Conservation (phyloP, 1,284 basidiomycete genomes). For the Trametes polyzona region DNA sequence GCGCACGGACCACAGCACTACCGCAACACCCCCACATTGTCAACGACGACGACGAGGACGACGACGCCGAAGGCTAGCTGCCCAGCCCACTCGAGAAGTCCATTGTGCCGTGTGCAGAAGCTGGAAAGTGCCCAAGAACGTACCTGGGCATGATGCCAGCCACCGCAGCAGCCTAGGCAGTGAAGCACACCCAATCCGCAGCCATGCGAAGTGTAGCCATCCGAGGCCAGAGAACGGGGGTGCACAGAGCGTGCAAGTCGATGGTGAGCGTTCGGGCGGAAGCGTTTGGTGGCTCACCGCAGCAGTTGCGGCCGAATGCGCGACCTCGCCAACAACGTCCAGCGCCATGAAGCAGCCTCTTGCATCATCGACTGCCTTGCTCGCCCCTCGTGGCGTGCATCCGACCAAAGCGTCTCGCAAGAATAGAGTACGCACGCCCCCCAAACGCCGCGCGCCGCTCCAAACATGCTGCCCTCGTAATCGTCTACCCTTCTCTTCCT, state of each 20-base stretch:
- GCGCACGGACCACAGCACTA: conserved; percentile 29
- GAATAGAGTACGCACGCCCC: conserved; percentile 5
- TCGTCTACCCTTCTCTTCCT: conserved; percentile 3
- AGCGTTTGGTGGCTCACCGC: background rate
- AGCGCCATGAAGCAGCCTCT: background rate
- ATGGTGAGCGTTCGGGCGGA: background rate
- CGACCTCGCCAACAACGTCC: background rate
- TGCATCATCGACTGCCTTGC: conserved; percentile 10
- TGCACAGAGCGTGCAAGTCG: background rate
- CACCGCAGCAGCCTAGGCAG: background rate
- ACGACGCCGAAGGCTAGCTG: no score
- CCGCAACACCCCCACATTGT: background rate
- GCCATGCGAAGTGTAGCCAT: background rate
- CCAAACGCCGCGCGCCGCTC: conserved; percentile 8
- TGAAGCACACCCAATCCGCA: background rate
- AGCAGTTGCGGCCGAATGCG: background rate
- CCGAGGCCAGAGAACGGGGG: no score
- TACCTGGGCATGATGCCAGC: background rate
- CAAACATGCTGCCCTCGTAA: conserved; percentile 12
- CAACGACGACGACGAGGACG: background rate
- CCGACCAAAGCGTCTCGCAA: background rate
- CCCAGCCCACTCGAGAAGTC: no score
- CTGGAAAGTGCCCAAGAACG: background rate
- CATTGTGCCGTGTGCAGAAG: background rate
- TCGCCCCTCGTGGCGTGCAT: conserved; percentile 2